phyloP scores from a whole-genome alignment of 2,329 filamentous ascomycete species.

The Huntiella omanensis region DNA sequence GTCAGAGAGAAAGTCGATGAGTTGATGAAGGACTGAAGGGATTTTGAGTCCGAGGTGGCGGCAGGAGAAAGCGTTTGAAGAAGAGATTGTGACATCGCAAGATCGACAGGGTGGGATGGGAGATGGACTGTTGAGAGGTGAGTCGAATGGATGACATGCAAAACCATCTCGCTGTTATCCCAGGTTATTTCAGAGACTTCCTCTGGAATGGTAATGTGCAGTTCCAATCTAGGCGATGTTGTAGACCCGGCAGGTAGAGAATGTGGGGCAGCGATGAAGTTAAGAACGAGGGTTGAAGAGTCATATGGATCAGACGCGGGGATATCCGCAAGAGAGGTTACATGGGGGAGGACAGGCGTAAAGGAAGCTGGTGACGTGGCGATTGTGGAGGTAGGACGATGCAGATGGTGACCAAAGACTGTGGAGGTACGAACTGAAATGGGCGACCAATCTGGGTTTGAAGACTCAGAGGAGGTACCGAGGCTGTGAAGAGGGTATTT shows the following conservation, averaged over 20 bases:
- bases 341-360: constrained; percentile 27
- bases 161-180: constrained; percentile 16
- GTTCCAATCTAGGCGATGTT: constrained; percentile 11
- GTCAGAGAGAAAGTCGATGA: constrained; percentile 27
- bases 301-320: constrained; percentile 13
- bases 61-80: constrained; percentile 3
- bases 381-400: constrained; percentile 13
- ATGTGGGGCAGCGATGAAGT: constrained; percentile 8
- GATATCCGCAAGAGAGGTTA: constrained; percentile 23
- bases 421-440: constrained; percentile 19
- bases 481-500: constrained; percentile 6
- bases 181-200: constrained; percentile 11
- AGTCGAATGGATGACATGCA: constrained; percentile 22
- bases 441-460: constrained; percentile 7
- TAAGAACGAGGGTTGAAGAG: constrained; percentile 2
- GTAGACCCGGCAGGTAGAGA: constrained; percentile 12
- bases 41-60: background rate
- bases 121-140: constrained; percentile 22
- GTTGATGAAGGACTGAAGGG: constrained; percentile 25
- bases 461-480: background rate
- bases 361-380: constrained; percentile 15
- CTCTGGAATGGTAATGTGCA: constrained; percentile 11
- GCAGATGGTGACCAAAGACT: constrained; percentile 33
- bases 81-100: constrained; percentile 22
- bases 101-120: constrained; percentile 23